Evolutionary conservation across 1,284 basidiomycete genomes (phyloP).

Genomic region (Rhodotorula sp.): DNA sequence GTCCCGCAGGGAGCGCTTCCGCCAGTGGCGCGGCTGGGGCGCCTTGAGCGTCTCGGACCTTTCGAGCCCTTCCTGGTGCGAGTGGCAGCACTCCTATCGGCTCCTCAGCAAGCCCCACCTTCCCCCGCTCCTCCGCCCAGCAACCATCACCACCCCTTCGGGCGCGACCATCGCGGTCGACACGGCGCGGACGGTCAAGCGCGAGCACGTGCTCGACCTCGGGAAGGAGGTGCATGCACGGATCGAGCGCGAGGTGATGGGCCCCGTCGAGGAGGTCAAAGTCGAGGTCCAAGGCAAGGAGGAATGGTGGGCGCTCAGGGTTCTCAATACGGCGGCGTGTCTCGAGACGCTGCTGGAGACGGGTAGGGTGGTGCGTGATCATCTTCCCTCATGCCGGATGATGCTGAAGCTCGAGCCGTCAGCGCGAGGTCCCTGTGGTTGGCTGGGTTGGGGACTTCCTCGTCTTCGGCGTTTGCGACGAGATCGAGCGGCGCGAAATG

Average conservation of each 20-base stretch:
- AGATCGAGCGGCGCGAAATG: conserved; percentile 40
- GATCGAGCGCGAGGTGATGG: conserved; percentile 43
- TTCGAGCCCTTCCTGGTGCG: conserved; percentile 33
- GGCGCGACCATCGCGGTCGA: conserved; percentile 33
- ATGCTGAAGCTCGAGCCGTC: background rate
- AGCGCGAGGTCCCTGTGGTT: conserved; percentile 40
- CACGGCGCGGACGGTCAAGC: conserved; percentile 28
- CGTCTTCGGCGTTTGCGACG: conserved; percentile 46
- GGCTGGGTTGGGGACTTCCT: conserved; percentile 39
- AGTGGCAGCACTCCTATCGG: conserved; percentile 35
- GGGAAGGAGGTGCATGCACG: conserved; percentile 39
- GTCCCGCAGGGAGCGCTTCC: conserved; percentile 25
- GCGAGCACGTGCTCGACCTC: conserved; percentile 38
- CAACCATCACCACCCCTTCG: conserved; percentile 17
- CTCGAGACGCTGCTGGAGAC: conserved; percentile 33
- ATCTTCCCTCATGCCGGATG: accelerated
- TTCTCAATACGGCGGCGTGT: conserved; percentile 43
- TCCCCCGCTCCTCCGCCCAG: conserved; percentile 24
- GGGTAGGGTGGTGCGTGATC: conserved; percentile 32
- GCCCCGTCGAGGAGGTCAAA: conserved; percentile 35
- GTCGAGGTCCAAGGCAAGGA: conserved; percentile 37
- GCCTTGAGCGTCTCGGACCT: conserved; percentile 30
- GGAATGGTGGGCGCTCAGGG: conserved; percentile 41
- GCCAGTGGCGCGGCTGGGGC: conserved; percentile 28
- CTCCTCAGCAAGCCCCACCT: conserved; percentile 31